phyloP scores from a whole-genome alignment of 768 basidiomycete genomes.

The Pleurotus tuber-regium region DNA sequence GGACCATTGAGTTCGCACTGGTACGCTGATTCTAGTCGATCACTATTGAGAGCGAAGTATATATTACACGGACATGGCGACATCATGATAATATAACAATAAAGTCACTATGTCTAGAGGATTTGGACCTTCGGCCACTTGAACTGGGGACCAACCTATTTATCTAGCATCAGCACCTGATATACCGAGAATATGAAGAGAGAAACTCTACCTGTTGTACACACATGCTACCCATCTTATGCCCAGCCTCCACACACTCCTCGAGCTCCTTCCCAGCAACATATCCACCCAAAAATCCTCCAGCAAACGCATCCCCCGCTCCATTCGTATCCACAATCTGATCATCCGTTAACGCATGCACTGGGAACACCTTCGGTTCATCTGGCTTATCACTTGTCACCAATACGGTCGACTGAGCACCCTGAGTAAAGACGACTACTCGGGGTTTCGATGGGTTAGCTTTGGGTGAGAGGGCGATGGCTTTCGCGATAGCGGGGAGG shows the following conservation, averaged over 20 bases:
- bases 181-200: neutral
- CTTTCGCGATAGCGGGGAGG: conserved; percentile 64
- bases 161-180: neutral
- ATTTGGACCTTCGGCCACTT: conserved; percentile 49
- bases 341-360: conserved; percentile 52
- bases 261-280: conserved; percentile 76
- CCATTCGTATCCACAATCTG: conserved; percentile 96
- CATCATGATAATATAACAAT: neutral
- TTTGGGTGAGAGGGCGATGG: conserved; percentile 76
- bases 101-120: conserved; percentile 19
- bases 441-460: conserved; percentile 74
- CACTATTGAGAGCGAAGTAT: neutral
- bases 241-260: conserved; percentile 80
- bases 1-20: no score
- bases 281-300: conserved; percentile 88
- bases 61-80: neutral
- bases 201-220: conserved; percentile 62
- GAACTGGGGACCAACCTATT: conserved; percentile 49
- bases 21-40: no score
- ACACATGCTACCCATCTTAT: conserved; percentile 83
- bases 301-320: conserved; percentile 96
- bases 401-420: conserved; percentile 73
- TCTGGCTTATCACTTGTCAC: conserved; percentile 60
- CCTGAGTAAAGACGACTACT: conserved; percentile 89
- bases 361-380: conserved; percentile 53